These are phyloP conservation scores for Houttuynia cordata DNA, from an alignment of 164 flowering plant genomes.

Conservation along the genomic window DNA sequence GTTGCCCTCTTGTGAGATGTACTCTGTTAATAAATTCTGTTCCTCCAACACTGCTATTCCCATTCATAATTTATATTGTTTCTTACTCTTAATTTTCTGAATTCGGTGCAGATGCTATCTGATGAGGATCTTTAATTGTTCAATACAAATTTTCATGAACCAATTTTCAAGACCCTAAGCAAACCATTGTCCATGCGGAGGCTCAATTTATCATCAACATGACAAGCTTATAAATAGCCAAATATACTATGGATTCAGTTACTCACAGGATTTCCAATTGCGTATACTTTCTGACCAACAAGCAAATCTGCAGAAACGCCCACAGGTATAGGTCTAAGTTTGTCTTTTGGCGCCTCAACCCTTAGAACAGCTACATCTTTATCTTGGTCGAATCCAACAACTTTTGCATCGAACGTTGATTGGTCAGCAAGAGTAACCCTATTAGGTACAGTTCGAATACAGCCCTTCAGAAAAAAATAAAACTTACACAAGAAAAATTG, in stretches of 20 bases:
- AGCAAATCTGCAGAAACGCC: conserved; percentile 92
- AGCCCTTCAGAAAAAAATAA: not conserved
- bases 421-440: conserved; percentile 98
- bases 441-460: not conserved
- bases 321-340: conserved; percentile 80
- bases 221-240: not conserved
- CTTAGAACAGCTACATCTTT: conserved; percentile 92
- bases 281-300: conserved; percentile 97
- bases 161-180: not conserved
- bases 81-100: no score
- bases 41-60: no score
- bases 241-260: not conserved
- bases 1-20: no score
- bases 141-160: not conserved
- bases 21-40: no score
- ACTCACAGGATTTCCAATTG: conserved; percentile 95
- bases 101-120: not conserved
- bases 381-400: conserved; percentile 97
- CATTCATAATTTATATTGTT: no score
- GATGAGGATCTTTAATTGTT: no score
- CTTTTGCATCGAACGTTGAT: conserved; percentile 75
- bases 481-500: not conserved
- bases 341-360: conserved; percentile 76
- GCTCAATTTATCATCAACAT: no score
- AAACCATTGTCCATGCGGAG: not conserved